Percentiles rank a stretch among this genome's conserved stretches.
These are phyloP conservation scores for Trichophyton benhamiae DNA, from an alignment of 2,329 filamentous ascomycete species.

Conservation along the genomic window DNA sequence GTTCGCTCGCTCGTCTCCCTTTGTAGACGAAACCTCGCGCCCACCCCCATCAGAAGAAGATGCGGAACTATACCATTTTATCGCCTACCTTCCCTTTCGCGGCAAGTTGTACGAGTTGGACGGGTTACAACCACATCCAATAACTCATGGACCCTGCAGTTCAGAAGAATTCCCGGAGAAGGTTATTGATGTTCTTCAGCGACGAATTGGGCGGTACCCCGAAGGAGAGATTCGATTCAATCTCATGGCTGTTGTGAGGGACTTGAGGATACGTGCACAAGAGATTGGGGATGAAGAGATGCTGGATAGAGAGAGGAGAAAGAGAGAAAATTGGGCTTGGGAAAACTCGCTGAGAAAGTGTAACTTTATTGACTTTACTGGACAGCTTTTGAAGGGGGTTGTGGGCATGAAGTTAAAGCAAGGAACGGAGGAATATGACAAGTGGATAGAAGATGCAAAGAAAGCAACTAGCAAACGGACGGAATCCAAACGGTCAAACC, in stretches of 20 bases:
- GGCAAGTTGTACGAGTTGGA: conserved; percentile 85
- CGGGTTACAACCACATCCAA: conserved; percentile 83
- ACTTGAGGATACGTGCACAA: conserved; percentile 61
- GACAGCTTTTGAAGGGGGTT: conserved; percentile 78
- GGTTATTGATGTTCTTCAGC: conserved; percentile 76
- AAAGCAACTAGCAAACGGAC: conserved; percentile 31
- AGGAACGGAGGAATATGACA: conserved; percentile 54
- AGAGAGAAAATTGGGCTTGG: conserved; percentile 78
- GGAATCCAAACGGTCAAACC: conserved; percentile 20
- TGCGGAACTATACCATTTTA: conserved; percentile 85
- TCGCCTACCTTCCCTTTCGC: conserved; percentile 77
- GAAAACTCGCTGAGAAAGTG: conserved; percentile 86
- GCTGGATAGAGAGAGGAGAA: conserved; percentile 66
- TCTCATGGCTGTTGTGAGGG: conserved; percentile 78
- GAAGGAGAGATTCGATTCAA: conserved; percentile 88
- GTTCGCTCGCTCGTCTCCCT: conserved; percentile 78
- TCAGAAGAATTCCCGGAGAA: conserved; percentile 54
- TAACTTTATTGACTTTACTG: conserved; percentile 94
- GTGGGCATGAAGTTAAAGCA: conserved; percentile 55
- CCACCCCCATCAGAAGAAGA: conserved; percentile 59
- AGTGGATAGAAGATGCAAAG: conserved; percentile 63
- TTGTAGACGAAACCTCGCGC: conserved; percentile 77
- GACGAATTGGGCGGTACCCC: conserved; percentile 74
- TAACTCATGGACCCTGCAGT: conserved; percentile 67
- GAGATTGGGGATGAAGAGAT: conserved; percentile 74